Percentiles rank a stretch among this genome's conserved stretches.
Conservation (phyloP, 1,139 yeast genomes). For the Suzukiozyma palmioleophila region DNA sequence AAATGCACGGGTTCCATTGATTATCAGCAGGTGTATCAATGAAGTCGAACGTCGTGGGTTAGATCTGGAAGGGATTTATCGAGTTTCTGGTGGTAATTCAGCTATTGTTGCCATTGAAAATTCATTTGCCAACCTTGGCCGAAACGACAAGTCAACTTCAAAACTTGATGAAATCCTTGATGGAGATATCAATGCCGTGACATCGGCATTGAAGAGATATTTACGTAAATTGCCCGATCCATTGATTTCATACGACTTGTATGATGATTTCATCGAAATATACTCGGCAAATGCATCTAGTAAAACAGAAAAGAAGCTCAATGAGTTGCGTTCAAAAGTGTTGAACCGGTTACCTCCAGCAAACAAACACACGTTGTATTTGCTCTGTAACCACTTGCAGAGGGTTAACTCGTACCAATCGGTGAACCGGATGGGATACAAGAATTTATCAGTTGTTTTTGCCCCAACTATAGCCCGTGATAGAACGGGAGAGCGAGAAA, state of each 20-base stretch:
- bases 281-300: conserved; percentile 30
- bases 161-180: conserved; percentile 43
- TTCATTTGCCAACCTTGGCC: conserved; percentile 33
- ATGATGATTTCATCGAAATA: conserved; percentile 58
- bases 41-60: conserved; percentile 70
- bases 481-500: conserved; percentile 75
- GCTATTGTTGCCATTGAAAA: conserved; percentile 59
- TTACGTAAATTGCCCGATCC: conserved; percentile 84
- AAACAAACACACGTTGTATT: conserved; percentile 54
- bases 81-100: conserved; percentile 82
- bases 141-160: conserved; percentile 37
- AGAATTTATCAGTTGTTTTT: conserved; percentile 86
- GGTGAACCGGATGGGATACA: conserved; percentile 70
- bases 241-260: conserved; percentile 64
- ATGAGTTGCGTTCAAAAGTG: conserved; percentile 24
- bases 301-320: conserved; percentile 25
- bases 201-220: conserved; percentile 83
- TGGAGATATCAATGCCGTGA: conserved; percentile 81
- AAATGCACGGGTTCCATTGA: conserved; percentile 54
- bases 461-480: conserved; percentile 93
- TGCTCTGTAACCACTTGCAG: conserved; percentile 61
- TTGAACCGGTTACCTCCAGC: conserved; percentile 56
- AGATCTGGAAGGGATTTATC: conserved; percentile 73
- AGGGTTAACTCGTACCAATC: conserved; percentile 46
- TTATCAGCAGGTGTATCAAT: conserved; percentile 62